A percentile compares a stretch with the other conserved stretches of the same genome.
These are phyloP conservation scores for Vaccinium darrowii DNA, from an alignment of 148 eudicot genomes.

Conservation along the genomic window DNA sequence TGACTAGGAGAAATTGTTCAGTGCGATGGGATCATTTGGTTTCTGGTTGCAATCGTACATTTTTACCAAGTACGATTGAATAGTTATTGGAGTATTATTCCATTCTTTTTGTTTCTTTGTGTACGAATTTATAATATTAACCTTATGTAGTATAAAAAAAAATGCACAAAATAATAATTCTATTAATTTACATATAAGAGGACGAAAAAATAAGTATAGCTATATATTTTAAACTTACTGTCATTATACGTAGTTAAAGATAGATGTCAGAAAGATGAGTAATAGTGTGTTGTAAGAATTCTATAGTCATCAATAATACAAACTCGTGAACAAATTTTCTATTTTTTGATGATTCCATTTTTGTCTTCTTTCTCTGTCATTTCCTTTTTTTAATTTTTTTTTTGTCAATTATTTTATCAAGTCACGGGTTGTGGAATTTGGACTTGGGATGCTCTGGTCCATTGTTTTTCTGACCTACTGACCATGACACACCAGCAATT, in stretches of 20 bases:
- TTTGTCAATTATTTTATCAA: background rate
- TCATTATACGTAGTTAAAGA: background rate
- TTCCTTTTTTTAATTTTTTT: background rate
- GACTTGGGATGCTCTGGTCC: background rate
- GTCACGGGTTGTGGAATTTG: slow-evolving; percentile 1
- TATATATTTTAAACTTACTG: background rate
- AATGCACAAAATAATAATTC: background rate
- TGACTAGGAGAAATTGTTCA: background rate
- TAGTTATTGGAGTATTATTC: background rate
- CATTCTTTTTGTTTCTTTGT: background rate
- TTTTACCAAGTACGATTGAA: background rate
- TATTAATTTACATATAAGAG: background rate
- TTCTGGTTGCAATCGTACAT: background rate
- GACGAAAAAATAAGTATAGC: background rate
- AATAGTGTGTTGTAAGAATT: background rate
- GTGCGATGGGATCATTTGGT: background rate
- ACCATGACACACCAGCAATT: background rate
- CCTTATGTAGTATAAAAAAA: background rate
- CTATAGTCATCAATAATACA: background rate
- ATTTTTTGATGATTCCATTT: background rate
- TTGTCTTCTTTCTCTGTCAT: background rate
- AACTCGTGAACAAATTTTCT: background rate
- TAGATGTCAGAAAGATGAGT: background rate
- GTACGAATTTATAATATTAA: background rate
- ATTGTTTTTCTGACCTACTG: background rate